phyloP scores from a whole-genome alignment of 2,329 filamentous ascomycete species.

The Bipolaris sorokiniana region DNA sequence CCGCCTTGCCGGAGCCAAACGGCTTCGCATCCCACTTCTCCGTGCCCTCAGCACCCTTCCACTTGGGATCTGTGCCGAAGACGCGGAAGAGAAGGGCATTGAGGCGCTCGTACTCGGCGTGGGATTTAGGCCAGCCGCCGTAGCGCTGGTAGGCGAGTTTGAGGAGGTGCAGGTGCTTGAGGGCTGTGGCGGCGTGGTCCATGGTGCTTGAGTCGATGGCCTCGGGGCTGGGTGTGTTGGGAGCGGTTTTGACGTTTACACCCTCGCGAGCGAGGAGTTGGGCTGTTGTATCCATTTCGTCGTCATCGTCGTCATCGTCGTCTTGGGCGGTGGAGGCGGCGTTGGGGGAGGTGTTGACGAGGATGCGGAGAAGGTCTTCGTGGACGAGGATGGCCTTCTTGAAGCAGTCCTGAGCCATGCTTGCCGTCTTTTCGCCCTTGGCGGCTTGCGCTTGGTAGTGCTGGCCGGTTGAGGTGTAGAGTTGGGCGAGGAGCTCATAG shows the following conservation, averaged over 20 bases:
- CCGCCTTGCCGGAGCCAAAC: conserved; percentile 56
- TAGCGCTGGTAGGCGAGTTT: conserved; percentile 53
- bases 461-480: conserved; percentile 55
- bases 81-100: conserved; percentile 53
- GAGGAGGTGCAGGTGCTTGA: conserved; percentile 47
- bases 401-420: conserved; percentile 49
- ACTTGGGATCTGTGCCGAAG: conserved; percentile 44
- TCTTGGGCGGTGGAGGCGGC: conserved; percentile 22
- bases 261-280: conserved; percentile 47
- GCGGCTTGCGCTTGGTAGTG: conserved; percentile 47
- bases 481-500: conserved; percentile 57
- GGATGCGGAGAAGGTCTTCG: conserved; percentile 43
- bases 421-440: conserved; percentile 43
- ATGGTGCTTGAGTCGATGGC: conserved; percentile 19
- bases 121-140: conserved; percentile 56
- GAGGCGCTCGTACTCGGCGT: conserved; percentile 56
- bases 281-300: conserved; percentile 46
- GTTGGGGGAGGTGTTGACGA: conserved; percentile 29
- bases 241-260: conserved; percentile 33
- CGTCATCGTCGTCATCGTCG: conserved; percentile 43
- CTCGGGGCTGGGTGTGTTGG: background rate
- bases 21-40: conserved; percentile 57
- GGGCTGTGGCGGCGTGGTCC: conserved; percentile 32
- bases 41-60: conserved; percentile 53
- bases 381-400: conserved; percentile 45